Base-by-base conservation (phyloP, 2,329 filamentous ascomycete genomes). In the Penicillium nordicum region DNA sequence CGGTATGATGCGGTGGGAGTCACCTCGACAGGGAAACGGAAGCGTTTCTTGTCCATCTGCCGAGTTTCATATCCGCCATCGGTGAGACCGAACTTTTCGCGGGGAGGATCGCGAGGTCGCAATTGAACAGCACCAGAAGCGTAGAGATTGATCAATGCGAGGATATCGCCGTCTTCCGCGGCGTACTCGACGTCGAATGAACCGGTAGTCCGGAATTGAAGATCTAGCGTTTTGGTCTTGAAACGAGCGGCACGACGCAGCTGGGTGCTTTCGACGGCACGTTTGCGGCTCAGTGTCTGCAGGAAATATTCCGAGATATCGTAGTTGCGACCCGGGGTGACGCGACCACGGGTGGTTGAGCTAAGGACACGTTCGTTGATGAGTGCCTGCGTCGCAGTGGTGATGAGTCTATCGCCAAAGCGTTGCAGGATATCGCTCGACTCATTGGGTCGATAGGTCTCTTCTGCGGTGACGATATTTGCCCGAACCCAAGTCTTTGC, bases 401-500 rank as follows among this genome's bases (percentile, higher is more conserved):
- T 63, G 37, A 80, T 65, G 3, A 76, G 63, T 0, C 57, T 52
- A 21, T 75, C 70, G 12, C 69, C 66, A 45, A 77, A 67, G 3
- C 55, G 61, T 8, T 60, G 60, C 11, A 77, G 61, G 54, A 69
- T 64, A 61, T 72, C 36, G 21, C 66, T 57, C 53, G 78, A 77
- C n/a, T 73, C 66, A 4, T 53, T 55, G 0, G 75, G 62, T 37
- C 73, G 61, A 59, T 79, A 81, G 2, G 64, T 69, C 21, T 74
- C 69, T 45, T 78, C 72, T 1, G 74, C 69, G 0, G 78, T 78
- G 34, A 79, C 65, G 29, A 79, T 65, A 40, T 79, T 80, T 21
- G 79, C 76, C 12, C 79, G 74, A 44, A 79, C 72, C 76, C 76
- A 81, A n/a, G 73, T 73, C 64, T 78, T 79, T 37, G 74, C 76